Conservation (phyloP, 805 yeast species). For the Nakazawaea molendinolei region DNA sequence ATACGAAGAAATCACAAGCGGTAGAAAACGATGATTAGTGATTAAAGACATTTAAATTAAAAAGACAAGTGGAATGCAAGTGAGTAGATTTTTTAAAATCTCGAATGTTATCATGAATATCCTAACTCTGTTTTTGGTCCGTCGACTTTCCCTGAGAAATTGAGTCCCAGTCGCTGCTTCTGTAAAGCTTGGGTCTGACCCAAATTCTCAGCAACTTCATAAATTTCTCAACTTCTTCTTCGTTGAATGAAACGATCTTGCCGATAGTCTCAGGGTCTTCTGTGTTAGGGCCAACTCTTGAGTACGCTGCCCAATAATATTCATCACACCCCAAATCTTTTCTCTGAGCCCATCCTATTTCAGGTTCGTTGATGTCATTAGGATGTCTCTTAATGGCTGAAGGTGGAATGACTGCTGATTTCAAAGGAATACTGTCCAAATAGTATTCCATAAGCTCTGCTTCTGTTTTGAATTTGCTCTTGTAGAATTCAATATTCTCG, state of each 20-base stretch:
- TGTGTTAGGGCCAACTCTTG: slow-evolving; percentile 35
- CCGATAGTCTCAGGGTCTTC: slow-evolving; percentile 36
- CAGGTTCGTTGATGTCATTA: slow-evolving; percentile 33
- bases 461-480: slow-evolving; percentile 14
- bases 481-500: slow-evolving; percentile 22
- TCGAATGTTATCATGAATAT: too few relatives aligned
- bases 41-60: too few relatives aligned
- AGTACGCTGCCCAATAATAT: slow-evolving; percentile 42
- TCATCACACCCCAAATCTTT: slow-evolving; percentile 53
- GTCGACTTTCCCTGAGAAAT: neutral
- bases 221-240: slow-evolving; percentile 24
- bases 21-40: too few relatives aligned
- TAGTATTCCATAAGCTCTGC: slow-evolving; percentile 29
- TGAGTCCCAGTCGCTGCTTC: slow-evolving; percentile 1
- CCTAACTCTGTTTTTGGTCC: neutral
- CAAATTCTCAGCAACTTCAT: slow-evolving; percentile 45
- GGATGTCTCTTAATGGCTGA: slow-evolving; percentile 33
- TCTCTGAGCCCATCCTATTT: slow-evolving; percentile 48
- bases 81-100: too few relatives aligned
- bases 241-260: slow-evolving; percentile 30
- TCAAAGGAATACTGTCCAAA: slow-evolving; percentile 32
- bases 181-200: slow-evolving; percentile 27
- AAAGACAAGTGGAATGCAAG: too few relatives aligned
- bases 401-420: slow-evolving; percentile 39
- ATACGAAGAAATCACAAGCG: slow-evolving; percentile 41